Evolutionary conservation across 495 filamentous ascomycete genomes (phyloP), one percentile per base, ranked within the genome.

Genomic region (Saxispiralis lemnorum): DNA sequence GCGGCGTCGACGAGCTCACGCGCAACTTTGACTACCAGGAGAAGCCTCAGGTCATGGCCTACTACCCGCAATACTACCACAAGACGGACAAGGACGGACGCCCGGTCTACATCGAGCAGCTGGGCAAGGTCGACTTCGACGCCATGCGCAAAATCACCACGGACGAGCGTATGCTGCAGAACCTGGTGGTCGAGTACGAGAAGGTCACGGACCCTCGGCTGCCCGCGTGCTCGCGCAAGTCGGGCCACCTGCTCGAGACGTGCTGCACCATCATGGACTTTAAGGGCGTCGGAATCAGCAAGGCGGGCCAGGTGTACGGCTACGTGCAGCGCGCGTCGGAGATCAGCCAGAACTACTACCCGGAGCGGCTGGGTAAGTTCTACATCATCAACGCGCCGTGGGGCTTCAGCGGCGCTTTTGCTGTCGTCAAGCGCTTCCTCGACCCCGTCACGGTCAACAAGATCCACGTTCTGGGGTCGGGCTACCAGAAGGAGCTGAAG

Each of bases 21-120:
- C 69, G 69, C 36, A 79, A 66, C 41, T 97, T 93, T 67, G 76
- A 87, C 32, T 94, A 94, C 62, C 69, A 65, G 19, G 92, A 95
- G 72, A 93, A 93, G 71, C 63, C 71, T 38, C 55, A 85, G 56
- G 72, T 97, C 36, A 89, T 86, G 66, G 65, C 88, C 59, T 95
- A 80, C 69, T 97, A 97, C 61, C 85, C 87, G 2, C 89, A 97
- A 67, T 97, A 89, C 69, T 97, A 97, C 62, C 89, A 97, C 72
- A 94, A 93, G 68, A 97, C 84, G 6, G 89, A 97, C 65, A 93
- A 92, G 71, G 89, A 96, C 67, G 89, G 89, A 42, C 79, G 89
- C 45, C 89, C 89, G 39, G 77, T 95, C 47, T 97, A 97, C 65
- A 92, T 96, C 58, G 89, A 97, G 65, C 80, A 89, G 61, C 68